Evolutionary conservation across 2,329 filamentous ascomycete species (phyloP), one percentile per base, ranked within the genome.

Genomic region (Fusarium succisae): DNA sequence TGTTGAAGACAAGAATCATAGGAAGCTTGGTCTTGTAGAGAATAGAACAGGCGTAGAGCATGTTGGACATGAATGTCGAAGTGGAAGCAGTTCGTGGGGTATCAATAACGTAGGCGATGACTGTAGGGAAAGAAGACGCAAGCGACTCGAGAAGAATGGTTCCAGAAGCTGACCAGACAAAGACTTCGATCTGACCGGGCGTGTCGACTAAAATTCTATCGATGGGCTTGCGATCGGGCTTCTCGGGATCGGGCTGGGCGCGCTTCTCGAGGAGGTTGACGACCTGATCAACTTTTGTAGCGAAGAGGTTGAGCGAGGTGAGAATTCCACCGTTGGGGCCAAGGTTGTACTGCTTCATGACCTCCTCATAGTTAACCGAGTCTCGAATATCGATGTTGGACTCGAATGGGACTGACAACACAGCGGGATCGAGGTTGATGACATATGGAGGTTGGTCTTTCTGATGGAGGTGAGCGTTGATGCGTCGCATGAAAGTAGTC

Each of bases 401-500:
- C 77, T 98, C 96, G 81, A 98, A 99, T 7, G 97, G 96, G 12
- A 98, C 93, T 76, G 92, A 94, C 79, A 95, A 90, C 14, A 99
- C 96, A 45, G 97, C 96, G 3, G 96, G 96, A 81, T 99, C 96
- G 72, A 99, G 92, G 83, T 99, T 99, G 81, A 99, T 91, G 67
- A 98, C 95, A 82, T 99, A 99, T 9, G 97, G 96, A 3, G 94
- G 91, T 24, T 92, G 89, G 66, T 92, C 90, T 79, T 95, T 89
- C 10, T 89, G 89, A 81, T 98, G 96, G 8, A 99, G 91, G 81
- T 99, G 90, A 2, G 96, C 93, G 82, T 98, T 98, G 79, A 99
- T 96, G 79, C 96, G 91, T 82, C 98, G 96, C 96, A 99, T 98
- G 81, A 99, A 99, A 1, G 97, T 99, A n/a, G 96, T 99, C 87